Conservation (phyloP, 2,329 filamentous ascomycete genomes). For the Pseudonectria buxi region DNA sequence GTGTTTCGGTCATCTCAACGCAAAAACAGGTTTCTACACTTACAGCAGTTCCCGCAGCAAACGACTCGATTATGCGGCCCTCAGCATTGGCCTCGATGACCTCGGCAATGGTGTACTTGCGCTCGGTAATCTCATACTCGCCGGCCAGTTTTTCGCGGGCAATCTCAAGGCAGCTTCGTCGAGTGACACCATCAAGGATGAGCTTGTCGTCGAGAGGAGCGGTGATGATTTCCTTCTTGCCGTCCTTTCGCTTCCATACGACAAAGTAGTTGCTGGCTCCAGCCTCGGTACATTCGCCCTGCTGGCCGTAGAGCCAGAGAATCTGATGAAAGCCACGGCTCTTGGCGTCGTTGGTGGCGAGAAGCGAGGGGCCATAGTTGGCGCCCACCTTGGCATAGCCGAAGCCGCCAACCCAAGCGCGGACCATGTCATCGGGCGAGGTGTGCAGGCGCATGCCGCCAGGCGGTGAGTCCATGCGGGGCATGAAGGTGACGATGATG, state of each 20-base stretch:
- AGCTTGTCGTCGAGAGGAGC: slow-evolving; percentile 76
- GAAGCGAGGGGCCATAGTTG: slow-evolving; percentile 81
- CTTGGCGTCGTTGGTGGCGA: slow-evolving; percentile 70
- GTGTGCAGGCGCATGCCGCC: slow-evolving; percentile 70
- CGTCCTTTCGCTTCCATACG: slow-evolving; percentile 54
- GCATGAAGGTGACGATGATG: slow-evolving; percentile 64
- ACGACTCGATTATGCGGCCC: slow-evolving; percentile 74
- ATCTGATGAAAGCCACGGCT: slow-evolving; percentile 76
- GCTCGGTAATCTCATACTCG: slow-evolving; percentile 68
- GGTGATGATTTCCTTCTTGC: slow-evolving; percentile 64
- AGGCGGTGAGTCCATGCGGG: slow-evolving; percentile 42
- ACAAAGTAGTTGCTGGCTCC: slow-evolving; percentile 91
- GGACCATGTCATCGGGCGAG: slow-evolving; percentile 71
- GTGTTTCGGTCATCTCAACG: no score
- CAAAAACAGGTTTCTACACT: slow-evolving; percentile 33
- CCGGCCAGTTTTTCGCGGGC: slow-evolving; percentile 54
- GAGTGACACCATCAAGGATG: slow-evolving; percentile 84
- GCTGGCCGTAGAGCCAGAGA: slow-evolving; percentile 81
- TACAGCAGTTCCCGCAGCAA: slow-evolving; percentile 80
- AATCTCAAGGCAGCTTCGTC: slow-evolving; percentile 70
- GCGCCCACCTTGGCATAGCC: slow-evolving; percentile 89
- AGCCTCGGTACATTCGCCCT: slow-evolving; percentile 79
- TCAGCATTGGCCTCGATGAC: slow-evolving; percentile 65
- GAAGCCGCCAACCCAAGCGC: slow-evolving; percentile 90
- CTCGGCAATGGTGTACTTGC: slow-evolving; percentile 75